Percentiles rank a stretch among this genome's conserved stretches.
These are phyloP conservation scores for Henningerozyma blattae DNA, from an alignment of 805 yeast species.

Conservation along the genomic window DNA sequence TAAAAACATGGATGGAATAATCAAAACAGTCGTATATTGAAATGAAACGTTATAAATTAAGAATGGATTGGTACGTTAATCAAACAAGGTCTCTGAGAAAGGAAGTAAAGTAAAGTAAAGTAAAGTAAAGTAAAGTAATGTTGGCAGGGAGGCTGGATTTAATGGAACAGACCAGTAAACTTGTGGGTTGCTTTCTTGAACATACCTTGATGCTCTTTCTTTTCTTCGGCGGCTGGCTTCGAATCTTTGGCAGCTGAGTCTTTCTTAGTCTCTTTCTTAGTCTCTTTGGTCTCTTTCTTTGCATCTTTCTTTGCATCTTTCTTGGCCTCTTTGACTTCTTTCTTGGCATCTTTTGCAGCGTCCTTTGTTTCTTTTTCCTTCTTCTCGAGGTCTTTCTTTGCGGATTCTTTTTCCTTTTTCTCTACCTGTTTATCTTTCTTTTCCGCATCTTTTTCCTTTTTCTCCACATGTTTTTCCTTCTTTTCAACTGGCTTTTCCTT, in stretches of 20 bases:
- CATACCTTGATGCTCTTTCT: not conserved
- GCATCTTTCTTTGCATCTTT: not conserved
- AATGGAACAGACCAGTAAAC: not conserved
- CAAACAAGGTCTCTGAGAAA: too few relatives aligned
- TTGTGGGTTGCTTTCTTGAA: not conserved
- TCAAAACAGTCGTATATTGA: too few relatives aligned
- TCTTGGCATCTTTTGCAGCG: not conserved
- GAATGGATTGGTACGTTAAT: too few relatives aligned
- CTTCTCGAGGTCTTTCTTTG: not conserved
- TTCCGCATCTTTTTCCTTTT: not conserved
- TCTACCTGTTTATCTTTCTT: not conserved
- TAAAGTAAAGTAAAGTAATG: too few relatives aligned
- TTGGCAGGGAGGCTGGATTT: not conserved
- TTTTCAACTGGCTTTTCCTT: too few relatives aligned
- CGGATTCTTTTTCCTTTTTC: not conserved
- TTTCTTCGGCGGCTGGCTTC: too few relatives aligned
- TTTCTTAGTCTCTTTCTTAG: not conserved
- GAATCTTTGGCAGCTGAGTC: too few relatives aligned
- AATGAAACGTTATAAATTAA: too few relatives aligned
- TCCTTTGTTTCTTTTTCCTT: not conserved
- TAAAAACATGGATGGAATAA: too few relatives aligned
- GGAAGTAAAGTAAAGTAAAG: too few relatives aligned
- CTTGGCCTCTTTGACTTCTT: not conserved
- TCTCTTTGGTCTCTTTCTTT: not conserved
- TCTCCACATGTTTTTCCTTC: not conserved